Evolutionary conservation across 257 asterid genomes (phyloP).

Genomic region (Solanum chmielewskii): DNA sequence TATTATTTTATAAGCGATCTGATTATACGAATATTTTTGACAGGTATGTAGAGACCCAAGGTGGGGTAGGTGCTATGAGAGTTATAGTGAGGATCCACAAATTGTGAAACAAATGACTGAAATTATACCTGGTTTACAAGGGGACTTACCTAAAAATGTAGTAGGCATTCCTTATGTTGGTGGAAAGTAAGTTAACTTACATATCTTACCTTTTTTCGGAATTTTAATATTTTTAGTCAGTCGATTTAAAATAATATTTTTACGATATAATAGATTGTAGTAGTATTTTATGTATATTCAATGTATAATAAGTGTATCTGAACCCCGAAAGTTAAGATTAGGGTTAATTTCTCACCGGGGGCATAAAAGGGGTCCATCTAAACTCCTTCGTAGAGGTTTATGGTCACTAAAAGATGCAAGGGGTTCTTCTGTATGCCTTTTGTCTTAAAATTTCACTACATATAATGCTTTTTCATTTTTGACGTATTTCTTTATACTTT

Average conservation of each 20-base stretch:
- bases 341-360: neutral
- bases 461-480: neutral
- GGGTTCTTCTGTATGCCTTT: neutral
- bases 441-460: neutral
- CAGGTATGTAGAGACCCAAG: constrained; percentile 35
- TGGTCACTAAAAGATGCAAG: neutral
- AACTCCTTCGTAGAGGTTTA: neutral
- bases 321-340: neutral
- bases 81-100: constrained; percentile 44
- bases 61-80: constrained; percentile 61
- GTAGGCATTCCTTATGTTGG: constrained; percentile 8
- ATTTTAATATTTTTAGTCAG: neutral
- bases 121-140: constrained; percentile 41
- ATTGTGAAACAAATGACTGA: constrained; percentile 45
- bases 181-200: neutral
- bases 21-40: neutral
- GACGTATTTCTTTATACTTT: too few relatives aligned
- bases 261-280: neutral
- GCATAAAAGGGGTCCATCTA: neutral
- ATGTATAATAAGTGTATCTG: rapidly evolving
- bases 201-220: neutral
- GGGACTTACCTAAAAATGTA: constrained; percentile 23
- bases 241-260: neutral
- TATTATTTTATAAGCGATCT: neutral
- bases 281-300: rapidly evolving